phyloP scores from a whole-genome alignment of 2,329 filamentous ascomycete genomes.

The Ophiocordyceps camponoti-floridani region DNA sequence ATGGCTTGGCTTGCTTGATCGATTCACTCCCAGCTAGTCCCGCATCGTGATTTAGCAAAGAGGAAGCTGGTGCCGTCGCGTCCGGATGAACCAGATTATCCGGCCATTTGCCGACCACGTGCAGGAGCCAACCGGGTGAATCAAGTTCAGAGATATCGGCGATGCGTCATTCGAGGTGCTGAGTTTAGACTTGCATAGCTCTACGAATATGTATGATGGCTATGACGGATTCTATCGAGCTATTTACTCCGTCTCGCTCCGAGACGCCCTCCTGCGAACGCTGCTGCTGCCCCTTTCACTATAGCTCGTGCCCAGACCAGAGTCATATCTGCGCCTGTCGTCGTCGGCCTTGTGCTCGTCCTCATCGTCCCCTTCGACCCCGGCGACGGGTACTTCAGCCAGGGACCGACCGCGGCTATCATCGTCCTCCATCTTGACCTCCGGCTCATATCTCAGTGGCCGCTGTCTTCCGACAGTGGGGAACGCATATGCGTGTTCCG shows the following conservation, averaged over 20 bases:
- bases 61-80: conserved; percentile 2
- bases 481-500: conserved; percentile 25
- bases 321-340: conserved; percentile 17
- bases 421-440: conserved; percentile 16
- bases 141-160: background rate
- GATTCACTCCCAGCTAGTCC: background rate
- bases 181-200: background rate
- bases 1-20: background rate
- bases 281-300: conserved; percentile 18
- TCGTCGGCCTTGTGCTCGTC: conserved; percentile 20
- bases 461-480: conserved; percentile 22
- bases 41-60: conserved; percentile 2
- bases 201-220: background rate
- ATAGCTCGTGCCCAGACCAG: conserved; percentile 36
- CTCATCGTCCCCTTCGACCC: conserved; percentile 29
- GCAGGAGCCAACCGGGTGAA: background rate
- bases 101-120: background rate
- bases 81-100: conserved; percentile 1
- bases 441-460: conserved; percentile 21
- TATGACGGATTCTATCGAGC: background rate
- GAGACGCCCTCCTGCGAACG: conserved; percentile 14
- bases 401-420: conserved; percentile 9
- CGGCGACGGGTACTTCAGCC: conserved; percentile 15
- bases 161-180: too few species aligned
- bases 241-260: conserved; percentile 2